Conservation (phyloP, 2,329 filamentous ascomycete genomes). For the Emmonsiellopsis sp. region DNA sequence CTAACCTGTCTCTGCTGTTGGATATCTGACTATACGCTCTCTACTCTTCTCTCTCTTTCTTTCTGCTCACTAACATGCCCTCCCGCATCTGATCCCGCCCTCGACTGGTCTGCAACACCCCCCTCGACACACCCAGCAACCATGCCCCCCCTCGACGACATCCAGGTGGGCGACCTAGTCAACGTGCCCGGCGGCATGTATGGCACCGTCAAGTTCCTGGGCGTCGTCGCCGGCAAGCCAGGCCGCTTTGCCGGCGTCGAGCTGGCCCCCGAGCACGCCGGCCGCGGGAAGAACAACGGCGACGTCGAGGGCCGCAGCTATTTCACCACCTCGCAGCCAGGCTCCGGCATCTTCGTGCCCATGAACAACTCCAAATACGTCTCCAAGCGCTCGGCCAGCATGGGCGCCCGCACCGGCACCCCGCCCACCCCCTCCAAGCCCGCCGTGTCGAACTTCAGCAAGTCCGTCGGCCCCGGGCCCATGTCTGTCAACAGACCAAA, state of each 20-base stretch:
- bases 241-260: slow-evolving; percentile 91
- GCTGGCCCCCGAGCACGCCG: slow-evolving; percentile 68
- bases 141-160: slow-evolving; percentile 37
- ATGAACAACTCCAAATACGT: slow-evolving; percentile 60
- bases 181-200: slow-evolving; percentile 92
- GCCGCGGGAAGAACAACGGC: slow-evolving; percentile 86
- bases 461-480: slow-evolving; percentile 67
- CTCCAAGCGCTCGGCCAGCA: slow-evolving; percentile 52
- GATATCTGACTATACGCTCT: too few species aligned
- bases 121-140: background rate
- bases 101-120: too few species aligned
- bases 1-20: too few species aligned
- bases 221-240: slow-evolving; percentile 76
- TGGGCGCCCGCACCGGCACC: slow-evolving; percentile 45
- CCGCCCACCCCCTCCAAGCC: slow-evolving; percentile 54
- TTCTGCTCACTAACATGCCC: too few species aligned
- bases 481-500: slow-evolving; percentile 58
- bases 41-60: too few species aligned
- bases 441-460: slow-evolving; percentile 71
- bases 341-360: slow-evolving; percentile 89
- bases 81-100: too few species aligned
- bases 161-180: slow-evolving; percentile 72
- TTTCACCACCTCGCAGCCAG: slow-evolving; percentile 68
- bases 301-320: slow-evolving; percentile 83
- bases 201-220: slow-evolving; percentile 82